These are phyloP conservation scores for Chlorokybus atmophyticus DNA, from an alignment of 139 green algal genomes.

Conservation along the genomic window DNA sequence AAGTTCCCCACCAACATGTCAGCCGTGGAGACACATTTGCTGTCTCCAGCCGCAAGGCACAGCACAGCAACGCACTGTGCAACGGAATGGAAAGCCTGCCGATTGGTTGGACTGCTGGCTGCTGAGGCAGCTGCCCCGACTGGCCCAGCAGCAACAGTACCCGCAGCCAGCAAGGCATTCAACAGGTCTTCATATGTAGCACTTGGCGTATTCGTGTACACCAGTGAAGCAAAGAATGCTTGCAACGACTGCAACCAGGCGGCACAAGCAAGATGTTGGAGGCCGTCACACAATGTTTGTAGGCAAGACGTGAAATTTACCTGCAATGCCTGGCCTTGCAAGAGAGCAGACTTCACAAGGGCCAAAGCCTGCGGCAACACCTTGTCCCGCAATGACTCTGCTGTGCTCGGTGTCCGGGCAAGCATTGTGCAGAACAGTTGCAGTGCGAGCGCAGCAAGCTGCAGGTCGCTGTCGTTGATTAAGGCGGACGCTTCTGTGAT, in stretches of 20 bases:
- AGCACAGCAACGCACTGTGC: constrained; percentile 68
- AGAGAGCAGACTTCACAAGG: constrained; percentile 60
- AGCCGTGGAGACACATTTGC: constrained; percentile 11
- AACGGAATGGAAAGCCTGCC: constrained; percentile 26
- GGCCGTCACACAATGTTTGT: no score
- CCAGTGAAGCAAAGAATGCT: constrained; percentile 53
- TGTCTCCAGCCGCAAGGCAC: constrained; percentile 32
- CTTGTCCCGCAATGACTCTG: constrained; percentile 21
- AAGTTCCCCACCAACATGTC: constrained; percentile 1
- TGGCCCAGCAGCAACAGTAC: no score
- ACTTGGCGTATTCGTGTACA: constrained; percentile 17
- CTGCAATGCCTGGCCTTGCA: constrained; percentile 50
- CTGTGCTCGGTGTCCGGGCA: constrained; percentile 18
- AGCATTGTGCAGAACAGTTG: constrained; percentile 46
- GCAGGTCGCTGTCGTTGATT: constrained; percentile 44
- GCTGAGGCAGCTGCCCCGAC: neutral
- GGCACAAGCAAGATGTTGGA: no score
- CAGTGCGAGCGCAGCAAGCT: constrained; percentile 54
- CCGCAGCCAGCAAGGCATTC: no score
- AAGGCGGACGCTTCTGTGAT: constrained; percentile 23
- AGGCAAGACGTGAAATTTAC: no score
- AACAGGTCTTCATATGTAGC: no score
- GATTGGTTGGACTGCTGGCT: neutral
- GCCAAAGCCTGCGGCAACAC: constrained; percentile 43
- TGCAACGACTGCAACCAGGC: constrained; percentile 55